Evolutionary conservation across 805 yeast genomes (phyloP), one percentile per base, ranked within the genome.

Genomic region (Saturnispora ahearnii): DNA sequence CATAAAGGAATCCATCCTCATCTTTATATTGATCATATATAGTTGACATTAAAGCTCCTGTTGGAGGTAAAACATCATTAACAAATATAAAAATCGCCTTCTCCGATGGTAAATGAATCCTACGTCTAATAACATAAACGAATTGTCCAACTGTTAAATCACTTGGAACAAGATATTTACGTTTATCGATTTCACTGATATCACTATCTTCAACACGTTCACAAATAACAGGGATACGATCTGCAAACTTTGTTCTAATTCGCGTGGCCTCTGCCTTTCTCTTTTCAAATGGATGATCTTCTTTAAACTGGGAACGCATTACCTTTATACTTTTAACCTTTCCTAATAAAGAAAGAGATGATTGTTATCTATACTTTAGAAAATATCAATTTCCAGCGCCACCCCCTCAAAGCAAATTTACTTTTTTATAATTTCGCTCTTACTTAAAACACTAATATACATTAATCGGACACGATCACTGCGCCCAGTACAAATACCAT

Each of bases 31-130:
- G 97, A 62, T 90, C 95, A 64, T 93, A 93, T 56, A 93, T 85
- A 24, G 93, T 78, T 60, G 95, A 84, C 93, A 93, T 88, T 58
- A 93, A 77, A 15, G 98, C 96, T 21, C 98, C 97, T 3, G 99
- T 93, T 44, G 98, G 98, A 10, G 99, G 99, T 59, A 93, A 77
- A 51, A 93, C 89, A 66, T 93, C 99, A 64, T 93, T 91, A 56
- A 93, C 96, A 67, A 93, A 93, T 57, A 93, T 89, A 69, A 93
- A 93, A 57, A 93, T 91, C 41, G 99, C 99, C 82, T 91, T 90
- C 68, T 93, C 99, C 29, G 96, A 86, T 44, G 96, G 96, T 55
- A 93, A 77, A 73, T 86, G 86, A 68, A 93, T 90, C 67, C 99
- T 84, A 72, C 91, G 90, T 70, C 99, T 83, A 60, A 93, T 88